Percentiles rank a stretch among this genome's conserved stretches.
Evolutionary conservation across 768 basidiomycete species (phyloP).

Genomic region (Cytidiella melzeri): DNA sequence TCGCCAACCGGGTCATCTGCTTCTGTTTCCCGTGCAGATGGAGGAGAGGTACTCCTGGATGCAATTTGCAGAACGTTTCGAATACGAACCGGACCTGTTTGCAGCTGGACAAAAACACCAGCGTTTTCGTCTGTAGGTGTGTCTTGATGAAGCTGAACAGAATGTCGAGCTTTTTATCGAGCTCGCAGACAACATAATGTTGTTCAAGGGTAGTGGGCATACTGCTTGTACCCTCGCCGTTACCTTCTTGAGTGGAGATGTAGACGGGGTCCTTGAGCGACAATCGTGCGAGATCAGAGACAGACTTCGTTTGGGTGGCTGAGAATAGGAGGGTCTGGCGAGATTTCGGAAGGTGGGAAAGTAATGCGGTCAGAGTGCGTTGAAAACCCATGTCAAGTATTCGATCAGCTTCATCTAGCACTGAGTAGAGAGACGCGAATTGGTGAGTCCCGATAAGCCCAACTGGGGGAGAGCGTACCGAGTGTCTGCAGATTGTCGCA

Average conservation of each 20-base stretch:
- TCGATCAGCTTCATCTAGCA: conserved; percentile 95
- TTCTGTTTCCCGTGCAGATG: conserved; percentile 97
- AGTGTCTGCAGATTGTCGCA: conserved; percentile 86
- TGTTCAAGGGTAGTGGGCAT: conserved; percentile 83
- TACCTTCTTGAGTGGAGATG: conserved; percentile 55
- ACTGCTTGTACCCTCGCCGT: conserved; percentile 33
- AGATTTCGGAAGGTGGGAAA: conserved; percentile 85
- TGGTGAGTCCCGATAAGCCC: neutral
- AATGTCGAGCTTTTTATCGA: conserved; percentile 85
- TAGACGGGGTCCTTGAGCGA: conserved; percentile 78
- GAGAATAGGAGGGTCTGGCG: conserved; percentile 97
- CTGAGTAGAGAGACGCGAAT: too few relatives aligned
- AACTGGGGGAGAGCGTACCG: conserved; percentile 41
- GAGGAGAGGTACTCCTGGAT: conserved; percentile 89
- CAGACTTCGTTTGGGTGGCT: conserved; percentile 90
- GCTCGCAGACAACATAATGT: conserved; percentile 75
- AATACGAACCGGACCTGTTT: conserved; percentile 97
- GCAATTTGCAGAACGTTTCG: conserved; percentile 93
- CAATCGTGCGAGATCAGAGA: conserved; percentile 82
- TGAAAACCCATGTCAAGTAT: conserved; percentile 96
- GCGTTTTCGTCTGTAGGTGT: conserved; percentile 83
- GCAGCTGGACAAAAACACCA: conserved; percentile 92
- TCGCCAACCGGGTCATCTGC: conserved; percentile 78
- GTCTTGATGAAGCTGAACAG: conserved; percentile 94
- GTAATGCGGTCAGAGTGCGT: conserved; percentile 80